Evolutionary conservation across 441 rosid genomes (phyloP), one percentile per base, ranked within the genome.

Genomic region (Biscutella auriculata): DNA sequence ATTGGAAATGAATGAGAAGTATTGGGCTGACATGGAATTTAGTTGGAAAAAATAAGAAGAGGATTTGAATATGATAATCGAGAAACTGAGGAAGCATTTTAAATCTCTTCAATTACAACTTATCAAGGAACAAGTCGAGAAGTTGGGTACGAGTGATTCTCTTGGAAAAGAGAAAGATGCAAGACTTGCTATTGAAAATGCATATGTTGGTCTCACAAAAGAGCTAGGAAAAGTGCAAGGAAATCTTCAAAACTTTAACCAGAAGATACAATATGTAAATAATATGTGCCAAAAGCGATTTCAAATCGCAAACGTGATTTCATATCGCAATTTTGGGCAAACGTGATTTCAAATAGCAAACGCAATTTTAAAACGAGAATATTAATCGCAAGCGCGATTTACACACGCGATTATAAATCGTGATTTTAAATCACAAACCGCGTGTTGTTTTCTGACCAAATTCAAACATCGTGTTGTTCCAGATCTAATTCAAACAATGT

Each of bases 211-310:
- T 50, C 67, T 80, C 9, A 60, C 74, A 1, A 82, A 80, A 70
- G 83, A 81, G 76, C 73, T 81, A 10, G 72, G 77, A 8, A 78
- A 77, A 76, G 67, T 73, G 26, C 87, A 76, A 53, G 78, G 68
- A 42, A 83, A 81, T 67, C 80, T 78, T 44, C 77, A 73, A 17
- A 71, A 74, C 14, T 72, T 79, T 40, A 81, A 79, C 55, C 87
- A 81, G 56, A 75, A 79, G 78, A 83, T 81, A n/a, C n/a, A n/a
- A n/a, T n/a, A n/a, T n/a, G n/a, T n/a, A n/a, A n/a, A n/a, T n/a
- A n/a, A n/a, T n/a, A n/a, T n/a, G n/a, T n/a, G n/a, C n/a, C n/a
- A n/a, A n/a, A n/a, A n/a, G n/a, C n/a, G n/a, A n/a, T n/a, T n/a
- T n/a, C n/a, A n/a, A n/a, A n/a, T n/a, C n/a, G n/a, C n/a, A n/a